Base-by-base conservation (phyloP, 495 filamentous ascomycete genomes). In the Xylaria acuta region DNA sequence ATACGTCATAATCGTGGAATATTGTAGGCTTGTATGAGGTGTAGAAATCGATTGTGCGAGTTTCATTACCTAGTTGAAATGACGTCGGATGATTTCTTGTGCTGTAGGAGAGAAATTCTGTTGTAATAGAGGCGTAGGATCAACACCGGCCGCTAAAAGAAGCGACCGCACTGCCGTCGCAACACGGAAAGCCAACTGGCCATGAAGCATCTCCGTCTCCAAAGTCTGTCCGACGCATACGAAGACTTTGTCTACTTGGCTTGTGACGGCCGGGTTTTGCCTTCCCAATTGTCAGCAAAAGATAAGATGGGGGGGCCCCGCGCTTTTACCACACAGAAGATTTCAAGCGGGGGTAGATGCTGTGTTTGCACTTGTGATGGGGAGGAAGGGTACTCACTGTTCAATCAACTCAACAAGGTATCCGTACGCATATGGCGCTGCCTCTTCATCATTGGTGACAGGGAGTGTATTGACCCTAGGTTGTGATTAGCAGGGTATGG, bases 391-490 rank as follows among this genome's bases (percentile, higher is more conserved):
- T 73, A 90, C 94, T 85, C 91, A 97, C 96, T 95, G 91, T 60
- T 97, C 93, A 79, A 99, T 97, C 69, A 99, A 81, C 76, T 97
- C 90, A 3, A 92, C 90, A 65, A 99, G 86, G 81, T 97, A 99
- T 9, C 90, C 90, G 80, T 99, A 99, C 0, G 95, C 95, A 78
- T 97, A 98, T 38, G 97, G 96, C 4, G 97, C 97, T 3, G 96
- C 97, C 83, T 98, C 97, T 80, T 98, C 97, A 74, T 99, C 97
- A 78, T 97, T 97, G 5, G 91, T 90, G 56, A 99, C 91, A 1
- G 97, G 97, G 34, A 99, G 83, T 1, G 93, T 97, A 30, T 92
- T 90, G 34, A 99, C 84, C 77, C 77, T 79, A 32, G 20, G 30
- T 40, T 20, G 27, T 43, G 40, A 38, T 68, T 69, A 69, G 58